Conservation (phyloP, 2,329 filamentous ascomycete genomes). For the Didymella keratinophila region DNA sequence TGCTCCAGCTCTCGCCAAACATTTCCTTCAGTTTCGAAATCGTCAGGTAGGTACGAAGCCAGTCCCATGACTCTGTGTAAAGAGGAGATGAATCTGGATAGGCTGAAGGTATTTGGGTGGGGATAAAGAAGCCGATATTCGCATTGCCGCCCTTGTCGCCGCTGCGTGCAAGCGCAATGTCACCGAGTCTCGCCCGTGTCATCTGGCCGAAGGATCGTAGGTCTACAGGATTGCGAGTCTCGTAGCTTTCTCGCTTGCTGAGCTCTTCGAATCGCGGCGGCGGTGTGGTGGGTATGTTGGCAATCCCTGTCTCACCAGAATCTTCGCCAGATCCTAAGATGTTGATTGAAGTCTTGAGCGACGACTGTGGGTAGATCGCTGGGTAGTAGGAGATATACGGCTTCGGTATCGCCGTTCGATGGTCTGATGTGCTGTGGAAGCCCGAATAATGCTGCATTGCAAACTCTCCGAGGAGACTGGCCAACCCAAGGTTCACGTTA, state of each 20-base stretch:
- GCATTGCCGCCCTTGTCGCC: conserved; percentile 49
- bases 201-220: conserved; percentile 36
- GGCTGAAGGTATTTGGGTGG: conserved; percentile 39
- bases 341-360: conserved; percentile 41
- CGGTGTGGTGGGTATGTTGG: conserved; percentile 25
- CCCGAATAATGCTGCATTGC: conserved; percentile 45
- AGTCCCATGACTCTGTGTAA: conserved; percentile 42
- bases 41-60: conserved; percentile 42
- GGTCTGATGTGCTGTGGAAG: conserved; percentile 42
- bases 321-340: conserved; percentile 39
- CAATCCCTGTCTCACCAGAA: background rate
- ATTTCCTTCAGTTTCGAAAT: conserved; percentile 37
- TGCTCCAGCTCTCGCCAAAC: conserved; percentile 38
- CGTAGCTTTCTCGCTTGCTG: conserved; percentile 36
- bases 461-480: conserved; percentile 34
- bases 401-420: conserved; percentile 40
- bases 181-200: conserved; percentile 46
- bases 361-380: conserved; percentile 37
- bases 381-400: conserved; percentile 47
- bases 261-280: conserved; percentile 28
- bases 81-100: conserved; percentile 32
- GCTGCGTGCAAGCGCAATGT: conserved; percentile 55
- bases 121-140: conserved; percentile 51
- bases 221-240: conserved; percentile 45
- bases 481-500: conserved; percentile 33